These are phyloP conservation scores for Leptographium procerum DNA, from an alignment of 2,329 filamentous ascomycete species.

Conservation along the genomic window DNA sequence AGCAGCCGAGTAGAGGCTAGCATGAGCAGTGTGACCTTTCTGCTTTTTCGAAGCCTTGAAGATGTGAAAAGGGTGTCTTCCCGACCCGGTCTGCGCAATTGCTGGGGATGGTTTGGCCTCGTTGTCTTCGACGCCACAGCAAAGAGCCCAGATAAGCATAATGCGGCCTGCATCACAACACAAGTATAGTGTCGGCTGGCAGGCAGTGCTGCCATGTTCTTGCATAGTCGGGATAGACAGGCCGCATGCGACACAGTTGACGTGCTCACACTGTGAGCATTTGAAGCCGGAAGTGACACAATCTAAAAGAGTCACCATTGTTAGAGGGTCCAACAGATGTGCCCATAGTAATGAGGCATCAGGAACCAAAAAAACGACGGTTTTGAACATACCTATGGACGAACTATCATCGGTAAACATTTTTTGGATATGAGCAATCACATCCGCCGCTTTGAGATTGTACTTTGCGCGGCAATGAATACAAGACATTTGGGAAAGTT, in stretches of 20 bases:
- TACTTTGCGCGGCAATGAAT: background rate
- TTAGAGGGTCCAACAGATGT: background rate
- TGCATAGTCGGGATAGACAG: background rate
- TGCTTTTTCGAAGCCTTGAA: background rate
- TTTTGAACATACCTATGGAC: background rate
- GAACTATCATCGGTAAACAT: background rate
- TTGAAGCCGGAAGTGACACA: conserved; percentile 1
- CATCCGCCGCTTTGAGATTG: background rate
- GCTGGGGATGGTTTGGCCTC: background rate
- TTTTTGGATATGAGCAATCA: background rate
- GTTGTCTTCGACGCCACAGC: conserved; percentile 11
- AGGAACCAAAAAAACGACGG: background rate
- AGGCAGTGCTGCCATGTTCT: background rate
- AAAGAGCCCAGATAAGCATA: conserved; percentile 15
- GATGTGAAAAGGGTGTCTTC: background rate
- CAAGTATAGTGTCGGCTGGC: conserved; percentile 7
- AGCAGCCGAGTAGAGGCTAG: background rate
- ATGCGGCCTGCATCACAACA: conserved; percentile 16
- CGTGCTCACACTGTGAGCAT: conserved; percentile 9
- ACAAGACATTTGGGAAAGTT: background rate
- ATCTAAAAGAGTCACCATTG: background rate
- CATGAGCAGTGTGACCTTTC: background rate
- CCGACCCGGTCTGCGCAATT: background rate
- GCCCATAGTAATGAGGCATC: too few relatives aligned
- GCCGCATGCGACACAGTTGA: conserved; percentile 11